Percentiles rank a stretch among this genome's conserved stretches.
Evolutionary conservation across 345 rosid genomes (phyloP).

Genomic region (Barbarea vulgaris): DNA sequence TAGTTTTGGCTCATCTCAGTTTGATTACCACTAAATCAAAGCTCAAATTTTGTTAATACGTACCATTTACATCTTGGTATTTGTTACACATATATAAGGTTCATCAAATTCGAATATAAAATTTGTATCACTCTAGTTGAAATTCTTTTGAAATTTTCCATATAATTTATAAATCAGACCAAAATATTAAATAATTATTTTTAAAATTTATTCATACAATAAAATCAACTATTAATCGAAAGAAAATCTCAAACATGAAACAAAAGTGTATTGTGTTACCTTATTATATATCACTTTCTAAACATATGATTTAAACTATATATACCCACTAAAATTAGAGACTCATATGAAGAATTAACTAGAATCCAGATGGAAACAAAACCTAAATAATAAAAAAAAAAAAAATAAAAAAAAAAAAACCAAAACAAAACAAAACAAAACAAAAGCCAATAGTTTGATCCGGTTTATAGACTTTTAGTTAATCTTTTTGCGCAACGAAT

Average conservation of each 20-base stretch:
- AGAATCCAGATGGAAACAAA: neutral
- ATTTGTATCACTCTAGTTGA: neutral
- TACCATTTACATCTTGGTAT: neutral
- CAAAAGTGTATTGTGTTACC: neutral
- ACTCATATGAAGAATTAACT: neutral
- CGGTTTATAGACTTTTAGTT: neutral
- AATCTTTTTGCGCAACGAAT: neutral
- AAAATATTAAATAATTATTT: neutral
- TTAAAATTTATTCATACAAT: neutral
- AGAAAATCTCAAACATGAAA: neutral
- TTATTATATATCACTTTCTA: neutral
- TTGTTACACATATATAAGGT: neutral
- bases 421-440: too few species aligned
- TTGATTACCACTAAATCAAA: constrained; percentile 6
- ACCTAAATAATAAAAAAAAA: too few species aligned
- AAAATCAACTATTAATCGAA: neutral
- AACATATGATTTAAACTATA: neutral
- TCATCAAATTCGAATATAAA: neutral
- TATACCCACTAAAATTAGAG: neutral
- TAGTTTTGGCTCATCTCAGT: neutral
- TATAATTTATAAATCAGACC: neutral
- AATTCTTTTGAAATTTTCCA: neutral
- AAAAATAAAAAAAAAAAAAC: too few species aligned
- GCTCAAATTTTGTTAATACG: neutral
- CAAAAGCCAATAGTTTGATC: neutral